Conservation (phyloP, 345 rosid species). For the Eucalyptus viminalis region DNA sequence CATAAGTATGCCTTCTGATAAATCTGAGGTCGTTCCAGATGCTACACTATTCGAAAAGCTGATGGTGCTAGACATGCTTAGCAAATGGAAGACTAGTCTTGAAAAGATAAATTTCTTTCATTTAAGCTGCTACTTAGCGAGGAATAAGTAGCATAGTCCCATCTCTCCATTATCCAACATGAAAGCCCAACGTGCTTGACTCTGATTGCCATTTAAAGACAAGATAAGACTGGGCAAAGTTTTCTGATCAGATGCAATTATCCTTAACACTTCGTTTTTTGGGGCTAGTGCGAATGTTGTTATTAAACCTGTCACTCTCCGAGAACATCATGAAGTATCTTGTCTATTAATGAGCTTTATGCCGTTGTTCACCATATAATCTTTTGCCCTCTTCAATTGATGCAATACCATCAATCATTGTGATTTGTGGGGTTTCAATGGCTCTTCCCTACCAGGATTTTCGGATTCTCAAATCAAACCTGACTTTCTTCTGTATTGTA, state of each 20-base stretch:
- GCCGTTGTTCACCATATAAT: background rate
- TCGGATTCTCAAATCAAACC: background rate
- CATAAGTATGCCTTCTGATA: background rate
- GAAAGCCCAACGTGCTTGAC: background rate
- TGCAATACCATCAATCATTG: background rate
- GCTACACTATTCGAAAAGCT: background rate
- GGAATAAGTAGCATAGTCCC: background rate
- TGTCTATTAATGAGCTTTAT: background rate
- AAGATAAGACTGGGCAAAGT: background rate
- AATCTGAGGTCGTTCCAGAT: background rate
- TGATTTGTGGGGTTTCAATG: background rate
- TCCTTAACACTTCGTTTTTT: background rate
- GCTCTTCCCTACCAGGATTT: background rate
- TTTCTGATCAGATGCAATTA: background rate
- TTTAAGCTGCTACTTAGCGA: background rate
- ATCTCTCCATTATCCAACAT: background rate
- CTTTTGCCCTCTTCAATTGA: background rate
- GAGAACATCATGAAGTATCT: background rate
- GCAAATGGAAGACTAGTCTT: background rate
- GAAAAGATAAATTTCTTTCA: background rate
- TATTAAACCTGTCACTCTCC: background rate
- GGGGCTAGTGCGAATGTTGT: background rate
- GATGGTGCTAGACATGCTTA: background rate
- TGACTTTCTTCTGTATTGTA: background rate
- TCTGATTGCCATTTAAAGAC: background rate